A percentile compares a stretch with the other conserved stretches of the same genome.
These are phyloP conservation scores for Anthracocystis panici-leucophaei DNA, from an alignment of 1,284 basidiomycete species.

Conservation along the genomic window DNA sequence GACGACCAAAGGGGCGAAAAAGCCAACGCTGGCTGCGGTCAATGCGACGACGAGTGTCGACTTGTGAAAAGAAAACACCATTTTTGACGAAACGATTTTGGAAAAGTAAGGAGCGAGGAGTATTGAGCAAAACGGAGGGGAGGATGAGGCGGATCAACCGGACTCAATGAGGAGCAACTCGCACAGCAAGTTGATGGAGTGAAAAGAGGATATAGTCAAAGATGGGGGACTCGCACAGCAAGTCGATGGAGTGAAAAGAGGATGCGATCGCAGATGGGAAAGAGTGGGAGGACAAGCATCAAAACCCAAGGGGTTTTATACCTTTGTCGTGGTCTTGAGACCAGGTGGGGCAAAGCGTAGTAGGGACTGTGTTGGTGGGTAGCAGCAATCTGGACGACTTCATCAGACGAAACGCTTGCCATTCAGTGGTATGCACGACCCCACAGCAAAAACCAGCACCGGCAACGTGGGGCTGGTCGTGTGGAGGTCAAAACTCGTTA, in stretches of 20 bases:
- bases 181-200: background rate
- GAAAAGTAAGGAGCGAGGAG: background rate
- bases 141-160: background rate
- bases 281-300: background rate
- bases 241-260: background rate
- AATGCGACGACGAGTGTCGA: conserved; percentile 26
- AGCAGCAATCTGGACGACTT: no score
- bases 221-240: conserved; percentile 1
- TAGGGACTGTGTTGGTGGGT: no score
- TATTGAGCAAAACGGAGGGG: background rate
- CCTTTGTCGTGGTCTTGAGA: no score
- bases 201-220: background rate
- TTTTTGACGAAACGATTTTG: conserved; percentile 10
- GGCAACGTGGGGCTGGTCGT: no score
- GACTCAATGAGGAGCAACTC: background rate
- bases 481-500: no score
- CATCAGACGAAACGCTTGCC: no score
- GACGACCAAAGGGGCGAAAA: conserved; percentile 23
- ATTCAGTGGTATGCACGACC: no score
- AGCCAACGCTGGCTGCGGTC: conserved; percentile 10
- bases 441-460: no score
- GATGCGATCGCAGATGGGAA: background rate
- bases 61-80: conserved; percentile 16
- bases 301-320: background rate
- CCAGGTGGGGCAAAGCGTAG: no score